Conservation (phyloP, 164 flowering plant species). For the Paratinospora sagittata region DNA sequence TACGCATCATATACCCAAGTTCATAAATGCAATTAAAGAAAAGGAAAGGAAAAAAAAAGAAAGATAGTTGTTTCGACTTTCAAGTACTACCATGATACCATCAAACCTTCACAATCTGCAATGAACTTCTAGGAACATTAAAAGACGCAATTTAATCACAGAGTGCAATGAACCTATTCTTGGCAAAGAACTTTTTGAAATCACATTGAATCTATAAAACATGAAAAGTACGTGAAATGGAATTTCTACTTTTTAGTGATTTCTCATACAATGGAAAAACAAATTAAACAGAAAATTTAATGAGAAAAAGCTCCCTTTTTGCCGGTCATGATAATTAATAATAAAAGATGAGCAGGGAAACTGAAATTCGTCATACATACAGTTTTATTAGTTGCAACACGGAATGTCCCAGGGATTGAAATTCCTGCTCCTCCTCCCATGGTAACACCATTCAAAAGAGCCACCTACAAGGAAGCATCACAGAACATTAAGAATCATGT, state of each 20-base stretch:
- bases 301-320: no score
- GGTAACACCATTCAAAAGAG: constrained; percentile 74
- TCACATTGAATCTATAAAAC: background rate
- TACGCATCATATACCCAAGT: no score
- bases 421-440: constrained; percentile 94
- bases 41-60: no score
- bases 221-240: background rate
- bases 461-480: constrained; percentile 41
- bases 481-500: background rate
- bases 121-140: no score
- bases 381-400: constrained; percentile 79
- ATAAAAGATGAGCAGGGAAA: background rate
- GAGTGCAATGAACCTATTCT: no score
- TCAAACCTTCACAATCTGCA: no score
- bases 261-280: background rate
- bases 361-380: constrained; percentile 35
- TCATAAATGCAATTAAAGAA: no score
- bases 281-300: background rate
- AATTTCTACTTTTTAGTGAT: background rate
- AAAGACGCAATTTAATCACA: no score
- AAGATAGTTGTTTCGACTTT: no score
- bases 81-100: no score
- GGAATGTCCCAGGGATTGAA: constrained; percentile 73
- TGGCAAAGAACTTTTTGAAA: no score
- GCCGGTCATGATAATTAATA: no score